Conservation (phyloP, 441 rosid genomes). For the Adansonia grandidieri region DNA sequence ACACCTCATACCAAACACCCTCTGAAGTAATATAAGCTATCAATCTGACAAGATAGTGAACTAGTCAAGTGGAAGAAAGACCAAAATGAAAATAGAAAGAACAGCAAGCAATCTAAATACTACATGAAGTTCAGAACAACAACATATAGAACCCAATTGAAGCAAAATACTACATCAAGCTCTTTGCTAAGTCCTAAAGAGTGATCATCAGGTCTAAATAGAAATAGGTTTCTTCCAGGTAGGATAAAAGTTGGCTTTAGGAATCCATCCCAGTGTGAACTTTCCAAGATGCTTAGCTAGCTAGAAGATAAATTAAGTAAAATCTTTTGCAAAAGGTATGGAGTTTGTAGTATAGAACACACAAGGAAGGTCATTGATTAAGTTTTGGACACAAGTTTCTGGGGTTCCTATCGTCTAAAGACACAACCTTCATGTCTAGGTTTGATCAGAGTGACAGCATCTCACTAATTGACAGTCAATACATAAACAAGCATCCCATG, state of each 20-base stretch:
- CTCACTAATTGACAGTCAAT: neutral
- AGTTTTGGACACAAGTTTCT: neutral
- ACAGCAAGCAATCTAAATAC: neutral
- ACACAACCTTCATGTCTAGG: neutral
- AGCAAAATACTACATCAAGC: neutral
- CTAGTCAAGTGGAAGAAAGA: neutral
- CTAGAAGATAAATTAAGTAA: neutral
- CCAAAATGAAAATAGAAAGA: neutral
- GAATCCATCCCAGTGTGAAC: neutral
- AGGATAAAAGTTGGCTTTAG: constrained; percentile 2
- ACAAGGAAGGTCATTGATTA: neutral
- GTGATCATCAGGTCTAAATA: neutral
- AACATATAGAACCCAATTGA: neutral
- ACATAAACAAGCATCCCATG: constrained; percentile 7
- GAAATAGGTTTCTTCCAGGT: constrained; percentile 8
- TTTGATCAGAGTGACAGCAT: constrained; percentile 6
- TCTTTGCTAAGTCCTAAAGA: neutral
- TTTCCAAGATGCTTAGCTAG: neutral
- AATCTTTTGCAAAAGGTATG: neutral
- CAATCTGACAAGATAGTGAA: neutral
- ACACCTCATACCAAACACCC: too few relatives aligned
- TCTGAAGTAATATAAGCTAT: neutral
- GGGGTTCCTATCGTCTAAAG: neutral
- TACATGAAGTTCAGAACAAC: neutral
- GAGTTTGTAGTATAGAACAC: neutral